A percentile compares a stretch with the other conserved stretches of the same genome.
These are phyloP conservation scores for Ascochyta rabiei DNA, from an alignment of 2,329 filamentous ascomycete genomes.

Conservation along the genomic window DNA sequence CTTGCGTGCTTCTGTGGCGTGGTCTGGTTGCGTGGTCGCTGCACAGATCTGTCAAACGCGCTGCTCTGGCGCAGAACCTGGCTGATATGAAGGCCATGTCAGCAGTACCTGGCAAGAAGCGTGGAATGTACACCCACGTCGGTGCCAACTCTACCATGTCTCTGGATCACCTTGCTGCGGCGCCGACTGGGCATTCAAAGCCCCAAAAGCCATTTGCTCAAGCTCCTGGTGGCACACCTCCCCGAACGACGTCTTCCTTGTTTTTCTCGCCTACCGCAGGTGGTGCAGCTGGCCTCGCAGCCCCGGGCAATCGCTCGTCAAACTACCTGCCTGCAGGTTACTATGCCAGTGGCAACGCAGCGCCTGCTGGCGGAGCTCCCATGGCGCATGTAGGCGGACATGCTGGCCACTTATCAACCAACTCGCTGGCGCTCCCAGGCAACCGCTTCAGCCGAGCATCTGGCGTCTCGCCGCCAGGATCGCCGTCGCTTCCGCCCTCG, in stretches of 20 bases:
- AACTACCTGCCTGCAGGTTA: slow-evolving; percentile 89
- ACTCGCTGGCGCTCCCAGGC: slow-evolving; percentile 37
- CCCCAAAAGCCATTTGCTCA: slow-evolving; percentile 40
- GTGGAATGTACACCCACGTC: slow-evolving; percentile 52
- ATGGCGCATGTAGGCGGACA: slow-evolving; percentile 53
- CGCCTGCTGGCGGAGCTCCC: slow-evolving; percentile 43
- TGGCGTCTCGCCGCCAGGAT: slow-evolving; percentile 43
- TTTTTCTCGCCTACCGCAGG: slow-evolving; percentile 96
- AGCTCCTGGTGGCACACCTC: slow-evolving; percentile 29
- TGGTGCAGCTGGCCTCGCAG: slow-evolving; percentile 54
- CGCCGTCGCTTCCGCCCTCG: slow-evolving; percentile 45
- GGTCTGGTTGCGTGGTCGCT: slow-evolving; percentile 86
- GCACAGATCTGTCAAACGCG: slow-evolving; percentile 86
- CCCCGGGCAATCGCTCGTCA: slow-evolving; percentile 67
- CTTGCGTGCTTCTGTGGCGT: slow-evolving; percentile 87
- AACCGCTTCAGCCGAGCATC: slow-evolving; percentile 44
- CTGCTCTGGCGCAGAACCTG: slow-evolving; percentile 75
- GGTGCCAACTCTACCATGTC: slow-evolving; percentile 61
- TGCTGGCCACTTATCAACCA: slow-evolving; percentile 38
- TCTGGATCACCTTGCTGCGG: slow-evolving; percentile 56
- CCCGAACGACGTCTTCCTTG: slow-evolving; percentile 60
- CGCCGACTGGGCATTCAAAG: slow-evolving; percentile 42
- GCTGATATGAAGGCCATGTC: slow-evolving; percentile 72
- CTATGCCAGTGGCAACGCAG: slow-evolving; percentile 73
- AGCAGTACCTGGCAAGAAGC: slow-evolving; percentile 45